Base-by-base conservation (phyloP, 179 eudicot genomes). In the Amaranthus tricolor region DNA sequence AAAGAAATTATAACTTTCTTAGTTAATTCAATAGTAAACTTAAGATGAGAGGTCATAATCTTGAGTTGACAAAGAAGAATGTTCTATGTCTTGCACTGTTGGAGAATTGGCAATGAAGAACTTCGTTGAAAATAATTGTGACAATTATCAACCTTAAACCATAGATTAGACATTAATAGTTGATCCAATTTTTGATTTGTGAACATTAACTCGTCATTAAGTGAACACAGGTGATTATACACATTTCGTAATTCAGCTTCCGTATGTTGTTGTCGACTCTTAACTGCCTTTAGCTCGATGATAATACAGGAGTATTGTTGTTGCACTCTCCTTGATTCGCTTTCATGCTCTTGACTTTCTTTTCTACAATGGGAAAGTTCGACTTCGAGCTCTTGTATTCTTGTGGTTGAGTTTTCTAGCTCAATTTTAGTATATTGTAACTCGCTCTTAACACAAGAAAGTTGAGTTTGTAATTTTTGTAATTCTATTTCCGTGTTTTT, bases 141-240 rank as follows among this genome's bases (percentile, higher is more conserved):
- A 60, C 44, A 59, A 44, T 49, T 8, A 45, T 49, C n/a, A 59
- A 70, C 66, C 66, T 52, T 73, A 31, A 16, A 70, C 84, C 76
- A 81, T n/a, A 81, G 19, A 56, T 53, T 70, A 15, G 79, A 74
- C 16, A 21, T 53, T n/a, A 70, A 48, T 52, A 74, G 52, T 31
- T 77, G 70, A 12, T 78, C 79, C 6, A 78, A 56, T 40, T 81
- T 77, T 19, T 64, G 73, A 59, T 74, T 74, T 20, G 56, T 74
- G 8, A 66, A 74, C 72, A 61, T 70, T 58, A 74, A 69, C 70
- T 71, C 79, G 5, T 57, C 31, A 31, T 70, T 55, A 57, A 82
- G 60, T 47, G 77, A 60, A 16, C 48, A 8, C 52, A 78, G 76
- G 14, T 62, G 74, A 15, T 75, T 65, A 0, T 16, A 10, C 9